Evolutionary conservation across 257 asterid species (phyloP).

Genomic region (Ophiorrhiza pumila): DNA sequence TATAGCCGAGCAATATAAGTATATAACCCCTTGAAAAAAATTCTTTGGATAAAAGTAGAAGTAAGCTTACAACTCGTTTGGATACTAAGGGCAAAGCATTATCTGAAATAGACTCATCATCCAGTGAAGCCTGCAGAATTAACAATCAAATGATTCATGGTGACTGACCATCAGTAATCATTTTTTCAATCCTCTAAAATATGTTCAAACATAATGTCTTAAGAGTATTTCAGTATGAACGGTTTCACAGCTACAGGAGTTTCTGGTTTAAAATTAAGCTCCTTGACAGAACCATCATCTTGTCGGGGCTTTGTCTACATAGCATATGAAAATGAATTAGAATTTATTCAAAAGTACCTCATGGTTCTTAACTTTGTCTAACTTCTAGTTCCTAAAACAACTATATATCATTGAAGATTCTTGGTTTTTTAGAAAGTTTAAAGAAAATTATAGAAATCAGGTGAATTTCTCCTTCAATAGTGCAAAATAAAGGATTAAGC

Average conservation of each 20-base stretch:
- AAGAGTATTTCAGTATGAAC: not conserved
- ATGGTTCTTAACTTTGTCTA: not conserved
- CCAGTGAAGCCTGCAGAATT: not conserved
- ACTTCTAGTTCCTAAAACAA: not conserved
- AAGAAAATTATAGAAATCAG: not conserved
- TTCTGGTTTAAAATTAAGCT: constrained; percentile 8
- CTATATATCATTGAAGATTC: not conserved
- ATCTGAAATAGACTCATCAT: not conserved
- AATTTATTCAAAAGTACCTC: not conserved
- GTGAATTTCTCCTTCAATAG: not conserved
- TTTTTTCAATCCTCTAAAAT: not conserved
- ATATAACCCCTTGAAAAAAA: not conserved
- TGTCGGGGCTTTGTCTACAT: constrained; percentile 6
- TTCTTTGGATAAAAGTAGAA: not conserved
- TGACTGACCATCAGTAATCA: not conserved
- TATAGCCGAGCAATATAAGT: not conserved
- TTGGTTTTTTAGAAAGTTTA: not conserved
- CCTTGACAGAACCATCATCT: constrained; percentile 6
- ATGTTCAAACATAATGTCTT: not conserved
- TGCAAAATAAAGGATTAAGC: not conserved
- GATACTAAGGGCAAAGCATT: not conserved
- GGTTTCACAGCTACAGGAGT: not conserved
- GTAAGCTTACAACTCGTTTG: not conserved
- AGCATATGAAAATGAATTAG: not conserved
- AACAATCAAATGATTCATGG: not conserved